Evolutionary conservation across 2,329 filamentous ascomycete genomes (phyloP), one percentile per base, ranked within the genome.

Genomic region (Epichloe sylvatica): DNA sequence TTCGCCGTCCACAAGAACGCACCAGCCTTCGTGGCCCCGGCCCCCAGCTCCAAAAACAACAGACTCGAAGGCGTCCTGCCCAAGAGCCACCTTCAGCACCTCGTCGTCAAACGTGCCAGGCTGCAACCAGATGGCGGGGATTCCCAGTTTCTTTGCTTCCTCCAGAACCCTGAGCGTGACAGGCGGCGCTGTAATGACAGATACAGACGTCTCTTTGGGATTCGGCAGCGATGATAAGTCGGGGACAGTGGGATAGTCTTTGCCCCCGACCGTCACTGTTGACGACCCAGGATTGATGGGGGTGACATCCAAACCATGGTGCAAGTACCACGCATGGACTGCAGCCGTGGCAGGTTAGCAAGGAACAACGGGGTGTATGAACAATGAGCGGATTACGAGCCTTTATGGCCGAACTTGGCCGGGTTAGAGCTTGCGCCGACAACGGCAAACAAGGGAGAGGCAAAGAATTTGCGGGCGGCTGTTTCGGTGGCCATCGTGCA

Each of bases 311-410:
- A 97, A 77, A 37, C 75, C 73, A 68, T 88, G 87, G 35, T 73
- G 64, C 50, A 86, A 77, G 67, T 97, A 97, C 91, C 91, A 97
- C 13, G 78, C 78, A 63, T 96, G 87, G 56, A 97, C 89, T 94
- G 60, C 12, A 42, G 33, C 19, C 36, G n/a, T 17, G 21, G 37
- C 49, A 47, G 13, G 47, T 44, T 38, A 49, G 45, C 15, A 12
- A 19, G 30, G 19, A 35, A 37, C 4, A 25, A 30, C 39, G 13
- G 46, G 46, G 23, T n/a, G 17, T 19, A 33, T 25, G n/a, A 12
- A n/a, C 30, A 30, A 33, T 23, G 15, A 9, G 13, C 30, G 34
- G 30, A 39, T 19, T 36, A 61, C 70, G 51, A 66, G 90, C 89
- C 81, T 72, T 88, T 90, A 67, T 95, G 84, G 23, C 92, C 91